Evolutionary conservation across 164 flowering plant genomes (phyloP).

Genomic region (Euptelea pleiosperma): DNA sequence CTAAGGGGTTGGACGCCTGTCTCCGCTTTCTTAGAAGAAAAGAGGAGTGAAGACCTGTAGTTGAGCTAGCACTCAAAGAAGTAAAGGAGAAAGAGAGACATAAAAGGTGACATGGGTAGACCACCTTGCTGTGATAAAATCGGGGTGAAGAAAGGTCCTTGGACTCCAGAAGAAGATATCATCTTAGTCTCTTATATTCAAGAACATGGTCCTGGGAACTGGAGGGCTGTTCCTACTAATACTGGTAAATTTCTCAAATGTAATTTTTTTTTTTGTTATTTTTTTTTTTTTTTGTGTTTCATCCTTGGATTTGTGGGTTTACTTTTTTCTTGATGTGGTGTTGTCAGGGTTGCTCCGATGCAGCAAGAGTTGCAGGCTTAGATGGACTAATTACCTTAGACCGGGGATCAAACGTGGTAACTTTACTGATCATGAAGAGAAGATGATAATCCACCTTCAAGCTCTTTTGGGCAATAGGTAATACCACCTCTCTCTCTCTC

Average conservation of each 20-base stretch:
- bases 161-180: constrained; percentile 99
- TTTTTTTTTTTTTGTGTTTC: not conserved
- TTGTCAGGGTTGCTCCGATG: constrained; percentile 75
- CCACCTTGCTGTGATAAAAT: constrained; percentile 93
- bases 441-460: constrained; percentile 95
- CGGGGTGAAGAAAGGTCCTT: constrained; percentile 94
- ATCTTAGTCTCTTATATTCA: constrained; percentile 84
- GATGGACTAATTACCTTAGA: constrained; percentile 96
- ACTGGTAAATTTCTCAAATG: constrained; percentile 43
- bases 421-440: constrained; percentile 89
- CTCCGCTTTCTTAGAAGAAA: constrained; percentile 1
- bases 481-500: constrained; percentile 1
- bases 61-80: not conserved
- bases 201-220: constrained; percentile 89
- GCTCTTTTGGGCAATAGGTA: constrained; percentile 92
- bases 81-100: constrained; percentile 3
- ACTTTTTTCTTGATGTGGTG: not conserved
- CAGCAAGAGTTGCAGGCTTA: constrained; percentile 83
- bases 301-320: constrained; percentile 9
- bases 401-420: constrained; percentile 87
- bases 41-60: not conserved
- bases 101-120: constrained; percentile 58
- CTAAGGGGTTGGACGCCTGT: constrained; percentile 13
- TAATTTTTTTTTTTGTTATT: not conserved
- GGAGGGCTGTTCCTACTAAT: constrained; percentile 90